Evolutionary conservation across 2,329 filamentous ascomycete species (phyloP), one percentile per base, ranked within the genome.

Genomic region (Whalleya microplaca): DNA sequence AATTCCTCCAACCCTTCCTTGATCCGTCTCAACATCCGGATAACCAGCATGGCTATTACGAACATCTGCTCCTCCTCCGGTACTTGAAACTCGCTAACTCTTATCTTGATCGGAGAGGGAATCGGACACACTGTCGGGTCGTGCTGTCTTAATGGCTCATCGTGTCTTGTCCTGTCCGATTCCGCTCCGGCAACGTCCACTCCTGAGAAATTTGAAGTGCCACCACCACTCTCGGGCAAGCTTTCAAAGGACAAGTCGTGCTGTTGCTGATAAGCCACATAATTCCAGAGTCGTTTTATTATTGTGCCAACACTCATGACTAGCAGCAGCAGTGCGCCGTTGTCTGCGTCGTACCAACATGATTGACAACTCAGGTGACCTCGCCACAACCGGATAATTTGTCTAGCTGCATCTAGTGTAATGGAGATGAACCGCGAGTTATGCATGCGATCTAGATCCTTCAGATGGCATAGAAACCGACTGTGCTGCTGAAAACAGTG

Each of bases 41-140:
- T 46, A 12, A 46, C 45, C 9, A 52, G 32, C 49, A 52, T 46
- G 9, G 23, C 49, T 45, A 52, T 21, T n/a, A 52, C 29, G 19
- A 52, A 52, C 49, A 46, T 52, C 3, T 45, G 29, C 19, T 52
- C 49, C 3, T 52, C 49, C 21, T 52, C 42, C 7, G 49, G 49
- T 6, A 52, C 49, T n/a, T 46, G 43, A 27, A 52, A 52, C 21
- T 52, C 49, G 6, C 32, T 29, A 7, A 52, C 43, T 2, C 20
- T 40, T n/a, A 52, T 52, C 20, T 52, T 52, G 41, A 41, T 52
- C 16, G 49, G 42, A 19, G 49, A 32, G 20, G 42, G 18, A 27
- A 52, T 52, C 10, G 23, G 32, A 3, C 29, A 16, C 14, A 8
- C 9, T 2, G 21, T 29, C 20, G 21, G 14, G n/a, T 42, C 42